phyloP scores from a whole-genome alignment of 495 filamentous ascomycete species.

The Neurospora sp. region DNA sequence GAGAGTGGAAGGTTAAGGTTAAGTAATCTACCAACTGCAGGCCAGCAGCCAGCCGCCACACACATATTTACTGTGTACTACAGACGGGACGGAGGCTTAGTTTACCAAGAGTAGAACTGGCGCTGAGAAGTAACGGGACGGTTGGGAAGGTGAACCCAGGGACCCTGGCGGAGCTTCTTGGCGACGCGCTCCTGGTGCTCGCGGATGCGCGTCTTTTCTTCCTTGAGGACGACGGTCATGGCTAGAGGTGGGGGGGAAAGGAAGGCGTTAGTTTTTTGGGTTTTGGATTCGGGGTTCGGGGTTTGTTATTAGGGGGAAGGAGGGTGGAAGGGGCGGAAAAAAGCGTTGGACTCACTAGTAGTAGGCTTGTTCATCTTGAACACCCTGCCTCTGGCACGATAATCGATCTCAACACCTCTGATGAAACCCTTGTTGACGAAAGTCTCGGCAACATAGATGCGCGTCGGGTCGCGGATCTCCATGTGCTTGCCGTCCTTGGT shows the following conservation, averaged over 20 bases:
- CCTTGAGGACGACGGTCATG: conserved; percentile 79
- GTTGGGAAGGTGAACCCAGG: conserved; percentile 82
- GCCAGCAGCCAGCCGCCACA: background rate
- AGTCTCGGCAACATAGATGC: conserved; percentile 78
- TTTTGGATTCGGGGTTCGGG: background rate
- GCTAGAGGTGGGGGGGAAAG: conserved; percentile 26
- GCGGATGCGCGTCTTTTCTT: conserved; percentile 78
- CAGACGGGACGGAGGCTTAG: background rate
- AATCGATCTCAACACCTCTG: conserved; percentile 44
- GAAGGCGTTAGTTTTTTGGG: conserved; percentile 4
- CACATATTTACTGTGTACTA: background rate
- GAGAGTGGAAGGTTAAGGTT: background rate
- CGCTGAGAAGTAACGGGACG: conserved; percentile 65
- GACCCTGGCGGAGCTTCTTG: conserved; percentile 56
- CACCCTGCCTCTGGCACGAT: conserved; percentile 59
- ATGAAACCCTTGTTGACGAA: conserved; percentile 71
- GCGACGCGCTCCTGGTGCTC: conserved; percentile 65
- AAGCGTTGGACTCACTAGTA: conserved; percentile 49
- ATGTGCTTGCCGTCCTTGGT: conserved; percentile 51
- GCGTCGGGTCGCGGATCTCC: conserved; percentile 55
- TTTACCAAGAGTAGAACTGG: conserved; percentile 81
- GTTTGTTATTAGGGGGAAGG: background rate
- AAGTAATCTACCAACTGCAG: too few relatives aligned
- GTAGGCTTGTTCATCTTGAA: conserved; percentile 52
- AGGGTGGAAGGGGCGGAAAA: background rate